Evolutionary conservation across 192 early-diverging fungal species (phyloP).

Genomic region (Dissophora globulifera): DNA sequence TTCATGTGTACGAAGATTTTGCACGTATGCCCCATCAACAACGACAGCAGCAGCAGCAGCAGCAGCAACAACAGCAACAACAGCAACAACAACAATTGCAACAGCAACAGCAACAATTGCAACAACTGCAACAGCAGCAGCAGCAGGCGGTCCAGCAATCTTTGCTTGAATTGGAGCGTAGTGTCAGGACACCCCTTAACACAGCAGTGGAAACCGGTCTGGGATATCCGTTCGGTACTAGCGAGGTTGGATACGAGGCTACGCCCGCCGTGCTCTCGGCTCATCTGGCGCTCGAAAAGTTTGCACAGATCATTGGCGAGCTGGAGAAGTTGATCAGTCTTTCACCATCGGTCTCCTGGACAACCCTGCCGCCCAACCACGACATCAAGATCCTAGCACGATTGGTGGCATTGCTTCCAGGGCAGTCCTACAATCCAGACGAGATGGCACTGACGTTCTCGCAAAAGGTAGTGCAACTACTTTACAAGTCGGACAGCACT

Average conservation of each 20-base stretch:
- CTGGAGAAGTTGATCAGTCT: constrained; percentile 78
- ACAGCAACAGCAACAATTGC: too few relatives aligned
- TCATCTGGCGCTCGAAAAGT: constrained; percentile 70
- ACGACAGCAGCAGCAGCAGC: too few relatives aligned
- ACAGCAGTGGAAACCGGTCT: constrained; percentile 21
- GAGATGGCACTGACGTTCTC: constrained; percentile 86
- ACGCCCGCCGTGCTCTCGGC: constrained; percentile 43
- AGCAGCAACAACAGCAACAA: too few relatives aligned
- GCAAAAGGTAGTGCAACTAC: constrained; percentile 85
- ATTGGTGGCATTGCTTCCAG: constrained; percentile 75
- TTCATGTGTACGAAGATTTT: constrained; percentile 91
- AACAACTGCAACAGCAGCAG: too few relatives aligned
- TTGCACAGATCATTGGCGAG: constrained; percentile 73
- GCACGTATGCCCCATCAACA: constrained; percentile 74
- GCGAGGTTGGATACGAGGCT: constrained; percentile 21
- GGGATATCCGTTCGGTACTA: constrained; percentile 31
- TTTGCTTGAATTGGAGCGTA: constrained; percentile 53
- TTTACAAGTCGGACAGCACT: constrained; percentile 82
- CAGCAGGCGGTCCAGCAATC: too few relatives aligned
- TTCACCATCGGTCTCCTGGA: constrained; percentile 63
- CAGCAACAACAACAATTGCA: too few relatives aligned
- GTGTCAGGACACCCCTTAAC: constrained; percentile 37
- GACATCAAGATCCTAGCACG: constrained; percentile 78
- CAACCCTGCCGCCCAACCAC: constrained; percentile 79
- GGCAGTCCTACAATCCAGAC: constrained; percentile 75